Conservation (phyloP, 306 rosid species). For the Lathyrus tuberosus region DNA sequence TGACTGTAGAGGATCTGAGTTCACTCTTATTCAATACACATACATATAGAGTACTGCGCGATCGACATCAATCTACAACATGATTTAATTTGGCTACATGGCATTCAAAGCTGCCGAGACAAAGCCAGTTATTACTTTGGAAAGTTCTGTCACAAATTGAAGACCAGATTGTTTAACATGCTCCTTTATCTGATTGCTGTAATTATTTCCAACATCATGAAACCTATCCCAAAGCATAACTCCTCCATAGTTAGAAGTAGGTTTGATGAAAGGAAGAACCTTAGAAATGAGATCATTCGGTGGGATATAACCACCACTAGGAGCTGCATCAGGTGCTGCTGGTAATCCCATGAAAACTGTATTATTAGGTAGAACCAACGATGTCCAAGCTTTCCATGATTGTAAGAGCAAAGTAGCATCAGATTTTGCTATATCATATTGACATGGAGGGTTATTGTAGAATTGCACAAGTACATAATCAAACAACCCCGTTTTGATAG, state of each 20-base stretch:
- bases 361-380: neutral
- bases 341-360: conserved; percentile 58
- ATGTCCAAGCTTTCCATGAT: conserved; percentile 52
- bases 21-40: neutral
- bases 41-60: too few relatives aligned
- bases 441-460: conserved; percentile 60
- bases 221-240: conserved; percentile 59
- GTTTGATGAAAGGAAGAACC: conserved; percentile 51
- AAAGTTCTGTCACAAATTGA: neutral
- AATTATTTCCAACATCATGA: neutral
- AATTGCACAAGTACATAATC: conserved; percentile 62
- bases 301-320: conserved; percentile 50
- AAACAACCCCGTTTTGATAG: conserved; percentile 52
- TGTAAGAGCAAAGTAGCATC: conserved; percentile 18
- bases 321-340: conserved; percentile 50
- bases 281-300: conserved; percentile 31
- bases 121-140: neutral
- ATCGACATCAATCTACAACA: too few relatives aligned
- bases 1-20: too few relatives aligned
- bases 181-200: neutral
- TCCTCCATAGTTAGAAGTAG: conserved; percentile 58
- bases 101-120: neutral
- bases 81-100: neutral
- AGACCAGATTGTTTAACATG: neutral
- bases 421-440: neutral